phyloP scores from a whole-genome alignment of 257 asterid species.

The Solanum virginianum region DNA sequence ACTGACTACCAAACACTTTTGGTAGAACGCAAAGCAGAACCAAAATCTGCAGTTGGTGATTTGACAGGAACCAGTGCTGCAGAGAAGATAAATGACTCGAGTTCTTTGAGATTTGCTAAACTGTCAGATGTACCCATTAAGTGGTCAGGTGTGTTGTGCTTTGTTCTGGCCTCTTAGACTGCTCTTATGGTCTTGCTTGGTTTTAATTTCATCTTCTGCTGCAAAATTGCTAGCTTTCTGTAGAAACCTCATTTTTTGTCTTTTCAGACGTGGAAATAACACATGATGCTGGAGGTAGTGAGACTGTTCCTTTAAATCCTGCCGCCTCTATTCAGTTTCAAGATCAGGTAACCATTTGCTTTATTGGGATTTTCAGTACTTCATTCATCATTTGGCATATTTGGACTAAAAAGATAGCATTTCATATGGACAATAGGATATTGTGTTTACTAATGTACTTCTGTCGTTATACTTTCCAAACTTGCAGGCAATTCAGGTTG shows the following conservation, averaged over 20 bases:
- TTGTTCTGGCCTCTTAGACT: conserved; percentile 5
- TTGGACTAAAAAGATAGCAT: not conserved
- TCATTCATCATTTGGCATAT: not conserved
- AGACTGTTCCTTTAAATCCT: conserved; percentile 15
- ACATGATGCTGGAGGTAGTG: conserved; percentile 21
- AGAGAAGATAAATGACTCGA: conserved; percentile 18
- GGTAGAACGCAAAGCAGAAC: conserved; percentile 10
- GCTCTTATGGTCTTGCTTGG: not conserved
- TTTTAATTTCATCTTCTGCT: not conserved
- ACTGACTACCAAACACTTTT: conserved; percentile 26
- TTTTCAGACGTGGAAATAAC: conserved; percentile 36
- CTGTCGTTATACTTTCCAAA: conserved; percentile 2
- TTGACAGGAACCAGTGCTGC: conserved; percentile 7
- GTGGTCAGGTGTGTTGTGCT: conserved; percentile 23
- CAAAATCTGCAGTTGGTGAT: conserved; percentile 20
- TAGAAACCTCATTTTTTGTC: not conserved
- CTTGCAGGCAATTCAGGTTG: conserved; percentile 19
- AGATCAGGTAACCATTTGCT: conserved; percentile 28
- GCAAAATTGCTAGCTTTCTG: not conserved
- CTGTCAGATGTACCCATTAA: conserved; percentile 20
- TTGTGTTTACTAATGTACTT: not conserved
- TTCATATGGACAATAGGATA: not conserved
- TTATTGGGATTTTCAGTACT: not conserved
- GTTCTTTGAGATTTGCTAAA: conserved; percentile 8
- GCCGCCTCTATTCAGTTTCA: conserved; percentile 17